Evolutionary conservation across 352 stramenopile genomes (phyloP).

Genomic region (Pythium sukuiense): DNA sequence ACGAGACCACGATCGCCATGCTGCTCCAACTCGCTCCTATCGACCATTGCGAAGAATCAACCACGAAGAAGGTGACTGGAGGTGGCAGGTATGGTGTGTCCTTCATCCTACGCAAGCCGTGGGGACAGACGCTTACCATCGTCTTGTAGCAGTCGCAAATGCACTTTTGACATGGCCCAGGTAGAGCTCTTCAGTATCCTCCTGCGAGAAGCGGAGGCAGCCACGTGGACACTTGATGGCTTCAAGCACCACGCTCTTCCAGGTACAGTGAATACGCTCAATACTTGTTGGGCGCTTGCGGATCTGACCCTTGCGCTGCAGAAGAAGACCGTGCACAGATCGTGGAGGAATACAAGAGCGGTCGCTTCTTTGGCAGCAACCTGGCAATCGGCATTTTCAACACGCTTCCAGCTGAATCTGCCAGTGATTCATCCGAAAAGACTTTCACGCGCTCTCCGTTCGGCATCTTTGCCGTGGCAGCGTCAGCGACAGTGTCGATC

Average conservation of each 20-base stretch:
- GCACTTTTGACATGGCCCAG: slow-evolving; percentile 59
- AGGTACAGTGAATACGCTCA: slow-evolving; percentile 33
- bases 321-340: slow-evolving; percentile 55
- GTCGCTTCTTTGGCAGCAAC: slow-evolving; percentile 63
- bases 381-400: slow-evolving; percentile 67
- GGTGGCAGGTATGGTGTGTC: not conserved
- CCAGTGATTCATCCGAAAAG: slow-evolving; percentile 29
- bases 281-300: not conserved
- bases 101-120: not conserved
- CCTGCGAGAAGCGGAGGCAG: slow-evolving; percentile 34
- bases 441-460: slow-evolving; percentile 33
- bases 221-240: slow-evolving; percentile 46
- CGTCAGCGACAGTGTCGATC: slow-evolving; percentile 41
- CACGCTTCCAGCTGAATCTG: slow-evolving; percentile 35
- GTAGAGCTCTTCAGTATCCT: slow-evolving; percentile 71
- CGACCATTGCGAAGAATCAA: slow-evolving; percentile 28
- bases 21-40: slow-evolving; percentile 56
- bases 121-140: not conserved
- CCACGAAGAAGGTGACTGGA: not conserved
- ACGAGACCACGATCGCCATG: slow-evolving; percentile 50
- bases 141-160: slow-evolving; percentile 28
- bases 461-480: slow-evolving; percentile 45
- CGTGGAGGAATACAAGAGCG: slow-evolving; percentile 52
- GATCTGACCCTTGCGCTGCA: slow-evolving; percentile 13
- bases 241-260: slow-evolving; percentile 60